Percentiles rank a stretch among this genome's conserved stretches.
Evolutionary conservation across 2,329 filamentous ascomycete species (phyloP).

Genomic region (Neopestalotiopsis rosae): DNA sequence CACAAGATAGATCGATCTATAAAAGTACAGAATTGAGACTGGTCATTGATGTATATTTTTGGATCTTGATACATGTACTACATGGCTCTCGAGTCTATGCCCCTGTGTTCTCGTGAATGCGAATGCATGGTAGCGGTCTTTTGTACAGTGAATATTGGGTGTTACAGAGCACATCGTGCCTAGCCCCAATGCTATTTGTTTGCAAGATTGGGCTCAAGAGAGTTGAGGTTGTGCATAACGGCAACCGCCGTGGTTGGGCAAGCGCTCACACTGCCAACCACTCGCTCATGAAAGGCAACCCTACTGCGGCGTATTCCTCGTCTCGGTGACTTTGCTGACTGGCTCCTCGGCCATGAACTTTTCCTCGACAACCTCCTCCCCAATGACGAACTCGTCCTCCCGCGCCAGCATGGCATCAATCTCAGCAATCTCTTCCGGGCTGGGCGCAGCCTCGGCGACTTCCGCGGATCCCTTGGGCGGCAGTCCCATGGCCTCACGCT

Average conservation of each 20-base stretch:
- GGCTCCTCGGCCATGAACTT: slow-evolving; percentile 18
- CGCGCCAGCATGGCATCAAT: slow-evolving; percentile 47
- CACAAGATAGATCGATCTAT: slow-evolving; percentile 2
- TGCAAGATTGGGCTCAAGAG: not conserved
- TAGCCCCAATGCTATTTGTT: not conserved
- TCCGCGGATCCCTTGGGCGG: slow-evolving; percentile 47
- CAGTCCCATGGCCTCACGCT: slow-evolving; percentile 72
- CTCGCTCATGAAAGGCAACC: slow-evolving; percentile 35
- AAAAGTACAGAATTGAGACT: not conserved
- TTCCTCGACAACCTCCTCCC: slow-evolving; percentile 39
- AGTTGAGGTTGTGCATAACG: not conserved
- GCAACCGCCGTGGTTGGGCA: not conserved
- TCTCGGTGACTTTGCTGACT: slow-evolving; percentile 31
- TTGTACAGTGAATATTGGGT: not conserved
- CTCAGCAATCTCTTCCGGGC: slow-evolving; percentile 39
- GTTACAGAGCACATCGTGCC: not conserved
- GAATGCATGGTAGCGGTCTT: not conserved
- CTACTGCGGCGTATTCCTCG: slow-evolving; percentile 31
- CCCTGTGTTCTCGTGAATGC: not conserved
- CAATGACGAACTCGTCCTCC: slow-evolving; percentile 53
- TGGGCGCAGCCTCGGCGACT: slow-evolving; percentile 24
- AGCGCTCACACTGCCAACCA: not conserved
- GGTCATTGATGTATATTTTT: not conserved
- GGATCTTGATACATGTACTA: not conserved
- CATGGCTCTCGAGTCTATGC: not conserved